Evolutionary conservation across 148 eudicot species (phyloP).

Genomic region (Vaccinium macrocarpon): DNA sequence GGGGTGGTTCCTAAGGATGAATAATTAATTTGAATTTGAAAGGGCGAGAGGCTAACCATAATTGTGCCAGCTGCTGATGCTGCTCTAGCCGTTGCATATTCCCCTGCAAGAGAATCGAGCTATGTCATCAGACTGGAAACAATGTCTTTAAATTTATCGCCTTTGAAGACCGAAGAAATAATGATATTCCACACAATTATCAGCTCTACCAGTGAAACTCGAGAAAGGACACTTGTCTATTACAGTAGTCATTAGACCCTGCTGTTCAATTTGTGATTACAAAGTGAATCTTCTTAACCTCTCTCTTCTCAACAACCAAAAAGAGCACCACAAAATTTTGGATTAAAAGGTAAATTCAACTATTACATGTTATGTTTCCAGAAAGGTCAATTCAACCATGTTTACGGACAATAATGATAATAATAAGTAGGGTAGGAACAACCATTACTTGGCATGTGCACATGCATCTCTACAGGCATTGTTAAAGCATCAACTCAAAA

Average conservation of each 20-base stretch:
- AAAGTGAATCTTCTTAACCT: not conserved
- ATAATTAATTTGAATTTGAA: not conserved
- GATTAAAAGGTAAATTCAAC: not conserved
- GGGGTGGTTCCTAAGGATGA: not conserved
- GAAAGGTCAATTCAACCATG: too few species aligned
- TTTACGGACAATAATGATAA: too few species aligned
- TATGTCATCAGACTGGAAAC: slow-evolving; percentile 1
- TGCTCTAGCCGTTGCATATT: slow-evolving; percentile 96
- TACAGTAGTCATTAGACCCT: not conserved
- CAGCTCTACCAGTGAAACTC: not conserved
- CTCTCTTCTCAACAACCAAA: not conserved
- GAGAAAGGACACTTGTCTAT: not conserved
- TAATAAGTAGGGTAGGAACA: not conserved
- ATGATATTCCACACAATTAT: not conserved
- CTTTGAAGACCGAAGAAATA: too few species aligned
- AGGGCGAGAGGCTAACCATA: slow-evolving; percentile 56
- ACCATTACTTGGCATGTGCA: not conserved
- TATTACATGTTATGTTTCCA: not conserved
- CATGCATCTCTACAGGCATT: not conserved
- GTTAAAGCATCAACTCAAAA: not conserved
- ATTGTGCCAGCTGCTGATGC: slow-evolving; percentile 94
- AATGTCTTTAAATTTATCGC: not conserved
- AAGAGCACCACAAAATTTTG: not conserved
- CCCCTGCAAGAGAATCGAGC: slow-evolving; percentile 55
- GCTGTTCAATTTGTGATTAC: not conserved